Evolutionary conservation across 116 monocot genomes (phyloP), one percentile per base, ranked within the genome.

Genomic region (Iris pallida): DNA sequence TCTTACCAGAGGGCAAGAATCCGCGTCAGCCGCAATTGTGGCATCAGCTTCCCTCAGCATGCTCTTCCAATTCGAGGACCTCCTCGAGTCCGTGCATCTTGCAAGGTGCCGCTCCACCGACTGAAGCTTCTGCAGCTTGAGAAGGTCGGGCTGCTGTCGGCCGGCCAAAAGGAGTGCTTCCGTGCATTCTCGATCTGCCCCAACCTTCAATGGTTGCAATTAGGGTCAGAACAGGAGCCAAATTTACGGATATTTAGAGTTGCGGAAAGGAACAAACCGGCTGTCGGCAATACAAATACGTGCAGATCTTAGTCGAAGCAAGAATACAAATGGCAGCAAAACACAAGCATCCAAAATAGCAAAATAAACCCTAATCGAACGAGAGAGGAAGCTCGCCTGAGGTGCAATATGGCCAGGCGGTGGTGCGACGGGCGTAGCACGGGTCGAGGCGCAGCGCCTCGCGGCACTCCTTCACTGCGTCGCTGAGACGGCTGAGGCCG

Each of bases 51-150:
- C 98, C 65, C 86, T 79, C 59, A 98, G 51, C 2, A 76, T 51
- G 61, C 75, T 87, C 55, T 85, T 86, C 98, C 98, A 93, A 61
- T 98, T 93, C 13, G 71, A 72, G 8, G 82, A 77, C 69, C 73
- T 90, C 47, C 98, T 64, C 11, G 72, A 81, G 48, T 93, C 83
- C 0, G 62, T 56, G 42, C 85, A 78, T 78, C 73, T 80, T 48
- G 71, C 74, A 41, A 88, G 14, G 73, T 98, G 88, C 55, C 54
- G 71, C 75, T 90, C 93, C 10, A 93, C 74, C 15, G 63, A 41
- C 16, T 93, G 88, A 57, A 98, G 65, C 71, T 88, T 93, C 67
- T 76, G 77, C 65, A 79, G 61, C 49, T 93, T 90, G 7, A 60
- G 3, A 17, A 74, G 74, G 45, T 93, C 93, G 5, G 84, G 4